These are phyloP conservation scores for Dryas alaskensis DNA, from an alignment of 306 rosid species.

Conservation along the genomic window DNA sequence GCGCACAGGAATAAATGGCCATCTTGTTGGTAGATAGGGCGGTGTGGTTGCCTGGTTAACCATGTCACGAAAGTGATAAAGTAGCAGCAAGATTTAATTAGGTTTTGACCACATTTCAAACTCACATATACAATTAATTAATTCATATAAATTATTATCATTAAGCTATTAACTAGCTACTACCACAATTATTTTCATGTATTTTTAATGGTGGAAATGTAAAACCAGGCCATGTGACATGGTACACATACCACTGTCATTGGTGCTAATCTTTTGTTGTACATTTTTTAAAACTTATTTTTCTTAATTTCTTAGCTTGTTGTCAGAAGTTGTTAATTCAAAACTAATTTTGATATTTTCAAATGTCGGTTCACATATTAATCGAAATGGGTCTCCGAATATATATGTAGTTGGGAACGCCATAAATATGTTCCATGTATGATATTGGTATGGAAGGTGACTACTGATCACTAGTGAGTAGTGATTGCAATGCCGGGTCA, in stretches of 20 bases:
- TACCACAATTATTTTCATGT: background rate
- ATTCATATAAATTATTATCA: background rate
- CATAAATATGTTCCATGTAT: background rate
- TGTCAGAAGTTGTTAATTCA: slow-evolving; percentile 1
- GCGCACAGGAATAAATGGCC: too few species aligned
- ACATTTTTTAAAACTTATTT: background rate
- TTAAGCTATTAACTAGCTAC: background rate
- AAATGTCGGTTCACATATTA: background rate
- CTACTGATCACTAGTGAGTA: background rate
- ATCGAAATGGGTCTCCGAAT: background rate
- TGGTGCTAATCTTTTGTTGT: background rate
- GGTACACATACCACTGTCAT: background rate
- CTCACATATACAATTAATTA: background rate
- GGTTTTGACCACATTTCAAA: background rate
- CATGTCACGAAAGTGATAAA: background rate
- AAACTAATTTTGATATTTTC: background rate
- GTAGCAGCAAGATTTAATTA: background rate
- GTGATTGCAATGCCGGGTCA: slow-evolving; percentile 22
- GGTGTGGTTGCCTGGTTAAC: background rate
- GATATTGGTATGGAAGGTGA: too few species aligned
- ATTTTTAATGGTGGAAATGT: background rate
- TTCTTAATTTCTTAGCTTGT: background rate
- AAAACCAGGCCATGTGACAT: slow-evolving; percentile 6
- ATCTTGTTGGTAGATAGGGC: background rate
- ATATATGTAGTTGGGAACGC: background rate